Conservation (phyloP, 2,329 filamentous ascomycete species). For the Biscogniauxia marginata region DNA sequence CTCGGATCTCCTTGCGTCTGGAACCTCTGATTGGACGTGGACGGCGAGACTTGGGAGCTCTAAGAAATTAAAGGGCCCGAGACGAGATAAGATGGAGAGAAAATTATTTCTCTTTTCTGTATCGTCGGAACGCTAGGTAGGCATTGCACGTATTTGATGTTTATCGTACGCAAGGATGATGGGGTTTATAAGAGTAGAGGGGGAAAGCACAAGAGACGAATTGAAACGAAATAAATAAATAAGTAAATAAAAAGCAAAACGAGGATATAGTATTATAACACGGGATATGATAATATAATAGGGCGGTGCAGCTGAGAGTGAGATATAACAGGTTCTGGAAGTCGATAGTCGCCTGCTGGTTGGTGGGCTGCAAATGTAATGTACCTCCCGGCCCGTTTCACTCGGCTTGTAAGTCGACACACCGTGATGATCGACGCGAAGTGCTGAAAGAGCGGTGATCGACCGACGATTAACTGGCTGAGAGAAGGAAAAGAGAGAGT, state of each 20-base stretch:
- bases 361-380: background rate
- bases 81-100: background rate
- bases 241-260: background rate
- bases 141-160: no score
- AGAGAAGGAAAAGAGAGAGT: no score
- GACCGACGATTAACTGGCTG: background rate
- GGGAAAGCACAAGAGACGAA: background rate
- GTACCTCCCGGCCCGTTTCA: background rate
- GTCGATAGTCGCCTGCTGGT: background rate
- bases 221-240: background rate
- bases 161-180: no score
- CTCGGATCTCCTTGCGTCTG: background rate
- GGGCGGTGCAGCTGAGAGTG: background rate
- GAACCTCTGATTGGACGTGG: conserved; percentile 5
- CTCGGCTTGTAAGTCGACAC: background rate
- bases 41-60: background rate
- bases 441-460: background rate
- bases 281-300: background rate
- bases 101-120: background rate
- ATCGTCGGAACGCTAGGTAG: no score
- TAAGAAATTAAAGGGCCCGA: background rate
- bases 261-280: background rate
- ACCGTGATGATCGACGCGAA: background rate
- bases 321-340: background rate
- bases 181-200: no score